Evolutionary conservation across 2,329 filamentous ascomycete species (phyloP).

Genomic region (Claviceps purpurea): DNA sequence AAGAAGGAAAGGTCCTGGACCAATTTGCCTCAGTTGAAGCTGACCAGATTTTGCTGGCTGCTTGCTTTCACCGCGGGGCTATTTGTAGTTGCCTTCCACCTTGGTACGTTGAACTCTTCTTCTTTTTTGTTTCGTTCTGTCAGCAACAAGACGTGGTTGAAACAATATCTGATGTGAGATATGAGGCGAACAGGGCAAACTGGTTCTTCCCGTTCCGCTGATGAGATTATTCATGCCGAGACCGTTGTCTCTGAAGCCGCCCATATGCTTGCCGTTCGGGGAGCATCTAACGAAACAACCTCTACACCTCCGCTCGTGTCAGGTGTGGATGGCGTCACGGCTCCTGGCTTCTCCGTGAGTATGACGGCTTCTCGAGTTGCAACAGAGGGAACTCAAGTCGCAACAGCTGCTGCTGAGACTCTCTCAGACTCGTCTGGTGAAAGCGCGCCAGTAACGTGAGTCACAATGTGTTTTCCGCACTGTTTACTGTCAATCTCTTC

Average conservation of each 20-base stretch:
- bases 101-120: background rate
- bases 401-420: background rate
- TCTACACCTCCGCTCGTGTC: slow-evolving; percentile 3
- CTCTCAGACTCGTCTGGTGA: slow-evolving; percentile 6
- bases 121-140: background rate
- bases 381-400: slow-evolving; percentile 2
- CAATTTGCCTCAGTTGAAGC: background rate
- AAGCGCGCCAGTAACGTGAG: slow-evolving; percentile 23
- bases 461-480: background rate
- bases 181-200: slow-evolving; percentile 1
- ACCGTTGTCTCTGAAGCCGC: slow-evolving; percentile 8
- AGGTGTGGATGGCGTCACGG: slow-evolving; percentile 7
- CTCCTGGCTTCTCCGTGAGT: slow-evolving; percentile 6
- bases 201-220: slow-evolving; percentile 1
- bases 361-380: slow-evolving; percentile 6
- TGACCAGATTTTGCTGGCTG: slow-evolving; percentile 5
- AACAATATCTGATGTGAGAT: background rate
- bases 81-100: background rate
- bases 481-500: background rate
- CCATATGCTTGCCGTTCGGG: slow-evolving; percentile 12
- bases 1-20: slow-evolving; percentile 1
- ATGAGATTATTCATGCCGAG: slow-evolving; percentile 10
- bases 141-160: background rate
- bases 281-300: slow-evolving; percentile 9
- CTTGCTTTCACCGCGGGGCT: background rate